phyloP scores from a whole-genome alignment of 441 rosid species.

The Corymbia calophylla region DNA sequence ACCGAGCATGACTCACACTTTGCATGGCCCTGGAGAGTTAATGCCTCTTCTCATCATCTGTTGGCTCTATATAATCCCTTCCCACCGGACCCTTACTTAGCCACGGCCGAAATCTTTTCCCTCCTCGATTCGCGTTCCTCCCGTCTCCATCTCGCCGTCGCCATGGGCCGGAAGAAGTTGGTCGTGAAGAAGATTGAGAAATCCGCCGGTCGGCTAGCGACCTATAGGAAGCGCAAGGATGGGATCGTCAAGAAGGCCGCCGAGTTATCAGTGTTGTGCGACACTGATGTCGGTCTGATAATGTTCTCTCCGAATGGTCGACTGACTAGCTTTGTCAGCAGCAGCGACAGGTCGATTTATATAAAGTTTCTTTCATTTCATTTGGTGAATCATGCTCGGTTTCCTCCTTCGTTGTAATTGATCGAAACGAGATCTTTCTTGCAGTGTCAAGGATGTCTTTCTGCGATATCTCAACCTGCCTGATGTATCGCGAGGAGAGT shows the following conservation, averaged over 20 bases:
- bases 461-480: slow-evolving; percentile 12
- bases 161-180: slow-evolving; percentile 11
- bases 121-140: neutral
- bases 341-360: slow-evolving; percentile 17
- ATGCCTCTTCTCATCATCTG: neutral
- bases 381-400: neutral
- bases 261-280: slow-evolving; percentile 16
- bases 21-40: neutral
- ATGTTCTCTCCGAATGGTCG: slow-evolving; percentile 17
- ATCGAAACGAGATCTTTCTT: neutral
- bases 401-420: neutral
- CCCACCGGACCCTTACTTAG: neutral
- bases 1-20: neutral
- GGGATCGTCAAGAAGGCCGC: slow-evolving; percentile 18
- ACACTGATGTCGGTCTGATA: slow-evolving; percentile 12
- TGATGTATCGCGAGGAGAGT: neutral
- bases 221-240: slow-evolving; percentile 20
- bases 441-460: slow-evolving; percentile 23
- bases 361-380: neutral
- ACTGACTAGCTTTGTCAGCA: slow-evolving; percentile 8
- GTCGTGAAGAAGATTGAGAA: slow-evolving; percentile 4
- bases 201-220: neutral
- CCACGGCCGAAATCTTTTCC: neutral
- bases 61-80: neutral
- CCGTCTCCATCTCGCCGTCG: neutral